These are phyloP conservation scores for Ceratocystis variospora DNA, from an alignment of 2,329 filamentous ascomycete species.

Conservation along the genomic window DNA sequence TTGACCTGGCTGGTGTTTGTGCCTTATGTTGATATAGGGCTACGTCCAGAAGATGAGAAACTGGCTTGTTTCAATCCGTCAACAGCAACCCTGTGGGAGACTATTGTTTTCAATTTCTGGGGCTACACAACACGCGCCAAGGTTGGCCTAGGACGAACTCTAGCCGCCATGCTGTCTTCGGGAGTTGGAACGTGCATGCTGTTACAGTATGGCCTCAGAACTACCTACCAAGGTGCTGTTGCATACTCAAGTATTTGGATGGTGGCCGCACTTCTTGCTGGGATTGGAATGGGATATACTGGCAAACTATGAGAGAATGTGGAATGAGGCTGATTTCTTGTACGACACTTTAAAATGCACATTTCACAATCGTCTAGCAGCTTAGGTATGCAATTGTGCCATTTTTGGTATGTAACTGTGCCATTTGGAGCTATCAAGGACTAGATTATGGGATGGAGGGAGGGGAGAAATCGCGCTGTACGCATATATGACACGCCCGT, in stretches of 20 bases:
- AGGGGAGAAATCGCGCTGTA: too few species aligned
- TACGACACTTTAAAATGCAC: too few species aligned
- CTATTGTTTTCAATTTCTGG: slow-evolving; percentile 59
- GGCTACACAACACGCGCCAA: slow-evolving; percentile 50
- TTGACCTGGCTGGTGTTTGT: slow-evolving; percentile 67
- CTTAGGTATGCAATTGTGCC: too few species aligned
- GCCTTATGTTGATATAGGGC: slow-evolving; percentile 44
- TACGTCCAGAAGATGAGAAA: slow-evolving; percentile 35
- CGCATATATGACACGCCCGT: too few species aligned
- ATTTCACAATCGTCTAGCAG: too few species aligned
- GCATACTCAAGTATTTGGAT: slow-evolving; percentile 66
- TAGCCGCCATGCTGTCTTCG: slow-evolving; percentile 43
- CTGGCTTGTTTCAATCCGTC: slow-evolving; percentile 47
- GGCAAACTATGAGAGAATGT: slow-evolving; percentile 25
- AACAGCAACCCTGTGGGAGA: slow-evolving; percentile 53
- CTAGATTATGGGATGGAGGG: too few species aligned
- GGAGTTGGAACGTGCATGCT: slow-evolving; percentile 48
- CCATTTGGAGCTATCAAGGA: too few species aligned
- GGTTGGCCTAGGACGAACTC: slow-evolving; percentile 51
- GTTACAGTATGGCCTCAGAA: slow-evolving; percentile 51
- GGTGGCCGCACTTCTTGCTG: slow-evolving; percentile 46
- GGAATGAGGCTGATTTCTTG: too few species aligned
- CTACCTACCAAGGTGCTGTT: slow-evolving; percentile 57
- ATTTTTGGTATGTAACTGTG: too few species aligned
- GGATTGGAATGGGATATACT: slow-evolving; percentile 40